Percentiles rank a stretch among this genome's conserved stretches.
Conservation (phyloP, 202 grass and related monocot species). For the Thinopyrum obtusiflorum region DNA sequence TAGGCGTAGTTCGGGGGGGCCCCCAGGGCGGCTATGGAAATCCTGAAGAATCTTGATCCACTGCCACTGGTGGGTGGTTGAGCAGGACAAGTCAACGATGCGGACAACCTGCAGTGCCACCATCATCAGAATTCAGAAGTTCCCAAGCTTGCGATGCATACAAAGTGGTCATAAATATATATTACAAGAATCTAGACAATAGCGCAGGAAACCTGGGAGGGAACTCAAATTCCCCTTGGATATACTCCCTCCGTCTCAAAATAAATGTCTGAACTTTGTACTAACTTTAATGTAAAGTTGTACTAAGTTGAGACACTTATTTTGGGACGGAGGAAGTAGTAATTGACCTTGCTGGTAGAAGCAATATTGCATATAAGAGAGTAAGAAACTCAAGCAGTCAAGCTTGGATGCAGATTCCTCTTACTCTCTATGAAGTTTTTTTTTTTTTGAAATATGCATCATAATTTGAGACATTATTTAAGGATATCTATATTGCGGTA, state of each 20-base stretch:
- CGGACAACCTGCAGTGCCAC: conserved; percentile 38
- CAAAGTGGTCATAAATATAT: background rate
- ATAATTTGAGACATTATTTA: background rate
- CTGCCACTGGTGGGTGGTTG: conserved; percentile 39
- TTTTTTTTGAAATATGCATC: background rate
- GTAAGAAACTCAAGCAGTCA: background rate
- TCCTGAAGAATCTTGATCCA: conserved; percentile 44
- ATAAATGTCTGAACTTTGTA: too few relatives aligned
- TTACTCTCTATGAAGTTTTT: background rate
- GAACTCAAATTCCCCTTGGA: background rate
- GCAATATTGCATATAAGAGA: background rate
- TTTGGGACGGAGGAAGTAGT: background rate
- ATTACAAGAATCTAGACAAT: conserved; percentile 6
- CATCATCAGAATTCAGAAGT: conserved; percentile 18
- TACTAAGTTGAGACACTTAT: too few relatives aligned
- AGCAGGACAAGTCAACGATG: conserved; percentile 46
- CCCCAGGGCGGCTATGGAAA: conserved; percentile 22
- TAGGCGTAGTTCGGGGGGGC: conserved; percentile 40
- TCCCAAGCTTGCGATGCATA: background rate
- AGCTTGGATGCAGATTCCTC: background rate
- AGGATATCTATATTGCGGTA: background rate
- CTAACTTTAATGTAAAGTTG: too few relatives aligned
- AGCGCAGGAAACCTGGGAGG: background rate
- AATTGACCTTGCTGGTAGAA: background rate
- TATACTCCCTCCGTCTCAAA: too few relatives aligned